Base-by-base conservation (phyloP, 805 yeast genomes). In the Candida broadrunensis region DNA sequence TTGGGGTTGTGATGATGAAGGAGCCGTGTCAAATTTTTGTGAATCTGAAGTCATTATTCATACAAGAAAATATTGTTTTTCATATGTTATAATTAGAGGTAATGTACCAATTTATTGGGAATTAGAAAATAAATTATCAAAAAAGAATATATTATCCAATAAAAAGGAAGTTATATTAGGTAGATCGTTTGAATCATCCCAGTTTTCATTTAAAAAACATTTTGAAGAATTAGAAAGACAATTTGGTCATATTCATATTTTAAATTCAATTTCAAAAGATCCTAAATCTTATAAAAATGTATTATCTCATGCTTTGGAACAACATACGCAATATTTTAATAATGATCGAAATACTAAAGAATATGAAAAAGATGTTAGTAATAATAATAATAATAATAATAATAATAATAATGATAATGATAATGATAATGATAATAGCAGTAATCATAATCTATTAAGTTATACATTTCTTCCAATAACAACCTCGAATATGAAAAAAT, bases 31-130 rank as follows among this genome's bases (percentile, higher is more conserved):
- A 3, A 76, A 77, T 48, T 77, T 64, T 49, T 75, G 69, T 17
- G 83, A 78, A 48, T 64, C 78, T 3, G 83, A 78, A 53, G 52
- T 77, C 13, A 63, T 77, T 7, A 51, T 77, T 8, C 72, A 73
- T 35, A 61, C 72, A 5, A 63, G 60, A 23, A 61, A 52, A 35
- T 69, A 54, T 42, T 65, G 73, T 48, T 67, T 70, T 46, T 60
- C 78, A 4, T 73, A 74, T 43, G 65, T 73, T 5, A 60, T 75
- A 18, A 51, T 76, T 3, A 53, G 78, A 37, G 82, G 83, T 1
- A 78, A 78, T 50, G 77, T 74, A 8, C 83, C 83, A 2, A 58
- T 74, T 16, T 73, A 72, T 48, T 78, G 81, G 81, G 75, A 77
- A 39, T 48, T 74, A 24, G 80, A 73, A 38, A 65, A 61, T 37